Evolutionary conservation across 306 rosid species (phyloP).

Genomic region (Cicer arietinum): DNA sequence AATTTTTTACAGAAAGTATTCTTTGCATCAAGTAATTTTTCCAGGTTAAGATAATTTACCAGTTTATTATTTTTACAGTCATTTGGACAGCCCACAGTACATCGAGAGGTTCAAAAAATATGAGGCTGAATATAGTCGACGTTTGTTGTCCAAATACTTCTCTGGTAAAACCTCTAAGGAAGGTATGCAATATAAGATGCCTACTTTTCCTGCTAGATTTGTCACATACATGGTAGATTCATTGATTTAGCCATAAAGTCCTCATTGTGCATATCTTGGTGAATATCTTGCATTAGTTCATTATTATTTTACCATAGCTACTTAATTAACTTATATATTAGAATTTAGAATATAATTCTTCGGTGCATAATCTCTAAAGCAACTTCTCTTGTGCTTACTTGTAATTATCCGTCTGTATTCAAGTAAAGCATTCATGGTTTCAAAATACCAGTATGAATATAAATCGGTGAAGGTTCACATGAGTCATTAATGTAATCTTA

Average conservation of each 20-base stretch:
- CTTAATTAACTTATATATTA: constrained; percentile 20
- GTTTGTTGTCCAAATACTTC: constrained; percentile 57
- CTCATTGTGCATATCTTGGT: constrained; percentile 1
- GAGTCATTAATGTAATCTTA: constrained; percentile 5
- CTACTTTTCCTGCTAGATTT: constrained; percentile 35
- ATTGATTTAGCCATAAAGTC: constrained; percentile 24
- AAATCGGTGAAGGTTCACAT: constrained; percentile 14
- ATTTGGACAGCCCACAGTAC: constrained; percentile 52
- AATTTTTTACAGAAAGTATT: constrained; percentile 22
- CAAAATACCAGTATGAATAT: constrained; percentile 18
- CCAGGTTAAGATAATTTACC: constrained; percentile 23
- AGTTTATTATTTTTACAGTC: constrained; percentile 47
- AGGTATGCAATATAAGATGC: constrained; percentile 49
- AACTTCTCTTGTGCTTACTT: constrained; percentile 22
- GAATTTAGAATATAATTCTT: constrained; percentile 20
- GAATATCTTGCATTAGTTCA: constrained; percentile 11
- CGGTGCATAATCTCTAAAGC: constrained; percentile 29
- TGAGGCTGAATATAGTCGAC: constrained; percentile 49
- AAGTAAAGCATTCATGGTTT: constrained; percentile 12
- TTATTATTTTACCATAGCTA: not conserved
- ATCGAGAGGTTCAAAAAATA: constrained; percentile 53
- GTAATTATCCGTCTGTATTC: not conserved
- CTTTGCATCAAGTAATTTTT: constrained; percentile 24
- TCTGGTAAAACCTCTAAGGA: constrained; percentile 47
- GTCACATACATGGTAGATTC: constrained; percentile 20